These are phyloP conservation scores for Aspergillus indologenus DNA, from an alignment of 495 filamentous ascomycete species.

Conservation along the genomic window DNA sequence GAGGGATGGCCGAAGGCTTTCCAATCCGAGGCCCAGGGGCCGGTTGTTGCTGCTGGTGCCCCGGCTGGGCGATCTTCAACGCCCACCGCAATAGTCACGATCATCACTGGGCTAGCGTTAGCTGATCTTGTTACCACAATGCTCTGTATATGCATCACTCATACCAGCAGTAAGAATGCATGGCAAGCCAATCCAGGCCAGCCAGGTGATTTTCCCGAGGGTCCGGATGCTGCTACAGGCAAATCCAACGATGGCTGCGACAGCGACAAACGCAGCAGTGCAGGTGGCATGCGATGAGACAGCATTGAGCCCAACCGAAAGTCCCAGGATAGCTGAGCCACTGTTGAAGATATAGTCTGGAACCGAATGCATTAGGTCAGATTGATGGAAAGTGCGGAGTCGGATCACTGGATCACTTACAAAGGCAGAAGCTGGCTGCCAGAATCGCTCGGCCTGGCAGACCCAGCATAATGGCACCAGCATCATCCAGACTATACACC, in stretches of 20 bases:
- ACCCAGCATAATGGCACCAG: slow-evolving; percentile 57
- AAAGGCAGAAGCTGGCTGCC: slow-evolving; percentile 44
- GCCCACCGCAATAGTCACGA: slow-evolving; percentile 63
- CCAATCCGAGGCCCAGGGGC: slow-evolving; percentile 23
- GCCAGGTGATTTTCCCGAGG: slow-evolving; percentile 31
- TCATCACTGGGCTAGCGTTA: slow-evolving; percentile 56
- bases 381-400: no score
- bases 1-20: slow-evolving; percentile 22
- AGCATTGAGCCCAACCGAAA: slow-evolving; percentile 65
- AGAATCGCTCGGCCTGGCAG: slow-evolving; percentile 53
- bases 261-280: slow-evolving; percentile 41
- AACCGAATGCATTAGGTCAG: slow-evolving; percentile 22
- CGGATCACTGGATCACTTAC: slow-evolving; percentile 55
- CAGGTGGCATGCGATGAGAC: slow-evolving; percentile 60
- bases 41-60: slow-evolving; percentile 20
- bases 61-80: slow-evolving; percentile 36
- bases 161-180: slow-evolving; percentile 32
- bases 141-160: no score
- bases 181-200: slow-evolving; percentile 34
- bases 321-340: slow-evolving; percentile 55
- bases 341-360: slow-evolving; percentile 41
- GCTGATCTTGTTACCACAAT: no score
- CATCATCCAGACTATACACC: slow-evolving; percentile 61
- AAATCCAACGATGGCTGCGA: slow-evolving; percentile 32
- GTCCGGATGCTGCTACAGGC: slow-evolving; percentile 30